These are phyloP conservation scores for Wallacemonas sp. DNA, from an alignment of 208 protist genomes.

Conservation along the genomic window DNA sequence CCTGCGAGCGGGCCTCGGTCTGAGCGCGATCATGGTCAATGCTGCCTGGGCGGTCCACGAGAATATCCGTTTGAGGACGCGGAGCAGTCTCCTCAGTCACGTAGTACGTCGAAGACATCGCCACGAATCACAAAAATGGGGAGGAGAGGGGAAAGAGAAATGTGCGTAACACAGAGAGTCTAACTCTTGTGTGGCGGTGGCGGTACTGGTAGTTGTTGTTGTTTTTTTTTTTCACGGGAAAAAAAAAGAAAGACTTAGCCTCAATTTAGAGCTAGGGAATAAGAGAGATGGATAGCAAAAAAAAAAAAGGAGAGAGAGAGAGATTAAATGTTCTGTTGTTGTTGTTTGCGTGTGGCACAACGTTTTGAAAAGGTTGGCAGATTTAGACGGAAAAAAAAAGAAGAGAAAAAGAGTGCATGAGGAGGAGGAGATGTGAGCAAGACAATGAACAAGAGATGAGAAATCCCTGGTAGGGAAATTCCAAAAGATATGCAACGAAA, in stretches of 20 bases:
- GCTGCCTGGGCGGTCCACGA: not conserved
- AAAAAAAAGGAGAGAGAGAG: constrained; percentile 17
- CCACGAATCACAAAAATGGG: not conserved
- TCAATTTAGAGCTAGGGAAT: not conserved
- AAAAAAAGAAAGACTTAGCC: not conserved
- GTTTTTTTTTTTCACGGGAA: constrained; percentile 8
- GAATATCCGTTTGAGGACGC: not conserved
- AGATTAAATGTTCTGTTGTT: not conserved
- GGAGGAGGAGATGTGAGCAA: too few species aligned
- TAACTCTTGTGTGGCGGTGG: not conserved
- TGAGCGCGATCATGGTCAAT: not conserved
- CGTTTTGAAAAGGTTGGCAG: not conserved
- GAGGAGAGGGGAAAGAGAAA: not conserved
- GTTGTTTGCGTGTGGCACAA: not conserved
- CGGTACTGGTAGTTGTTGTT: not conserved
- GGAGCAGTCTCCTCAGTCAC: constrained; percentile 1
- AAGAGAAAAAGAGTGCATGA: too few species aligned
- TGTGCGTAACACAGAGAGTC: not conserved
- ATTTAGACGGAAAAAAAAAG: too few species aligned
- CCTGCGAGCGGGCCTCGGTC: not conserved
- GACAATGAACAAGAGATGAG: too few species aligned
- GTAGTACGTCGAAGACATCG: constrained; percentile 6
- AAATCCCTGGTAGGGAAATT: too few species aligned
- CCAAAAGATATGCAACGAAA: too few species aligned
- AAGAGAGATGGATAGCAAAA: not conserved